phyloP scores from a whole-genome alignment of 2,329 filamentous ascomycete genomes.

The Falciphora oryzae region DNA sequence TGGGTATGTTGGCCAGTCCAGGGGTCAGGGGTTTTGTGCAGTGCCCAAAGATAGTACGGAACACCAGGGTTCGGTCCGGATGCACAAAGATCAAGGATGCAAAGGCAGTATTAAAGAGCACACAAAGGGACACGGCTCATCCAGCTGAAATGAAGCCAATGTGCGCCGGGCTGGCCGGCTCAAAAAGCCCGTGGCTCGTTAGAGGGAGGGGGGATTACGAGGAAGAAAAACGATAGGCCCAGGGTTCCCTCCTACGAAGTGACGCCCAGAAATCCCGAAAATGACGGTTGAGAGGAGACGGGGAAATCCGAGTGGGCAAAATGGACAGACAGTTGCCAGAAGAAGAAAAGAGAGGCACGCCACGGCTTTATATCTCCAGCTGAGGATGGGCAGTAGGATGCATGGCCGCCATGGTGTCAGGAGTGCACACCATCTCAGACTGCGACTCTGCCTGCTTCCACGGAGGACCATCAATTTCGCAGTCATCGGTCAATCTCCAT shows the following conservation, averaged over 20 bases:
- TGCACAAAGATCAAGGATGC: background rate
- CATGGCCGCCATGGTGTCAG: background rate
- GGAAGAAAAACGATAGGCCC: slow-evolving; percentile 4
- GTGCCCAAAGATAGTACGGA: background rate
- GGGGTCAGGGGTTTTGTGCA: background rate
- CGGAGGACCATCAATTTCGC: background rate
- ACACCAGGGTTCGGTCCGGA: background rate
- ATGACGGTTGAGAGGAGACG: slow-evolving; percentile 3
- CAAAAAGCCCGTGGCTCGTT: slow-evolving; percentile 13
- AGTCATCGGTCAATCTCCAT: background rate
- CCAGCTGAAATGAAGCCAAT: slow-evolving; percentile 6
- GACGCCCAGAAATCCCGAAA: background rate
- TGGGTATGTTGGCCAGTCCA: background rate
- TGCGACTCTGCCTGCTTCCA: background rate
- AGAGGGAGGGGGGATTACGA: slow-evolving; percentile 10
- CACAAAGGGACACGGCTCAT: slow-evolving; percentile 2
- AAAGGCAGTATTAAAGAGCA: background rate
- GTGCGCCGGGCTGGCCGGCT: slow-evolving; percentile 26
- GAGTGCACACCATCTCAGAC: background rate
- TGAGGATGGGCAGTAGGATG: background rate
- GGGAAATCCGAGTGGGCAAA: slow-evolving; percentile 6
- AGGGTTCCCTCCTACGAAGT: slow-evolving; percentile 5
- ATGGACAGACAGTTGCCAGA: background rate
- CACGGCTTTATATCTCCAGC: background rate
- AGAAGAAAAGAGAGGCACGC: background rate